Evolutionary conservation across 192 early-diverging fungal genomes (phyloP), one percentile per base, ranked within the genome.

Genomic region (Chytriomyces hyalinus): DNA sequence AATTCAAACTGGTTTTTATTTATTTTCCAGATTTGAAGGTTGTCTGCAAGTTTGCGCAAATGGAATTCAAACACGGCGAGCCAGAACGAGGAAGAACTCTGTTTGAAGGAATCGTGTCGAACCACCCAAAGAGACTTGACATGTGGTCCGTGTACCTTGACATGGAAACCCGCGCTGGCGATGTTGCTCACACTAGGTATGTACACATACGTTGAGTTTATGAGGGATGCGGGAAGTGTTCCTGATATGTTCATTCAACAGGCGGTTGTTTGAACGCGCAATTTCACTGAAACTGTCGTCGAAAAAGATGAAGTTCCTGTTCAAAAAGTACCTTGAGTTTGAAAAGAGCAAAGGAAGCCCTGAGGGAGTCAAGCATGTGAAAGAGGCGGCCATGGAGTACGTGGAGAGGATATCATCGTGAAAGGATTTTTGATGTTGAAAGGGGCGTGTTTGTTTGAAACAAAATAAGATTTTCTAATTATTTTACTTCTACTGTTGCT

Each of bases 281-380:
- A 92, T 93, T n/a, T 86, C 87, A 9, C 84, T 96, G 86, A 97
- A 96, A 81, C 87, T 93, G 76, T 96, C 96, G 24, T 93, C 94
- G 28, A 98, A 97, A 88, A 96, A 97, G 89, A 96, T 98, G 94
- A 98, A 98, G 84, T 98, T 95, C 87, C 91, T 99, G 78, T 98
- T 99, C 85, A 99, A 98, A 86, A 95, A 96, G 85, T 99, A 94
- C 90, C 88, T 99, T 64, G 90, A 91, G 24, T 99, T 94, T 81
- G 98, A 99, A 80, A 97, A 97, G 87, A 87, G 89, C 45, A 84
- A 92, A 77, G 96, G 96, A 24, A 86, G 88, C 53, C 89, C 89
- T 5, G 92, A 94, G 50, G 86, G 90, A 24, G 81, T 95, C 28
- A 92, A 95, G 70, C 88, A 94, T 76, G 97, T 99, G 44, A 98